A percentile compares a stretch with the other conserved stretches of the same genome.
Evolutionary conservation across 352 stramenopile species (phyloP).

Genomic region (Globisporangium recalcitrans): DNA sequence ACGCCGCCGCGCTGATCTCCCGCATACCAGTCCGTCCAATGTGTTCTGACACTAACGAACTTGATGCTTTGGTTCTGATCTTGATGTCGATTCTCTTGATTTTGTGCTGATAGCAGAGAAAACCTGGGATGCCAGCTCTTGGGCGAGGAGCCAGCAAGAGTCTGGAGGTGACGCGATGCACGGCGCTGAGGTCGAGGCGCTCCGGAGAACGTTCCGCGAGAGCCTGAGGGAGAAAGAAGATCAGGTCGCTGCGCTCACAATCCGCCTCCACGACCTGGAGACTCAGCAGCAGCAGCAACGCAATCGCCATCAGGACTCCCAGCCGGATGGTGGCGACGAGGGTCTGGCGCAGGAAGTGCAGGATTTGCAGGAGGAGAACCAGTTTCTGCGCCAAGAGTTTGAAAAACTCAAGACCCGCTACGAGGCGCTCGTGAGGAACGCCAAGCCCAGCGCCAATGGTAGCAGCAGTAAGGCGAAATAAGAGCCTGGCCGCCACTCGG

Average conservation of each 20-base stretch:
- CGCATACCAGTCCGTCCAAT: conserved; percentile 31
- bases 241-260: conserved; percentile 44
- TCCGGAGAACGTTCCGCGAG: conserved; percentile 45
- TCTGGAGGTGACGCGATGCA: conserved; percentile 17
- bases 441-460: not conserved
- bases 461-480: conserved; percentile 4
- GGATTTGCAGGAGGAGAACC: conserved; percentile 64
- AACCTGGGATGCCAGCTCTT: conserved; percentile 17
- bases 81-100: too few species aligned
- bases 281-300: conserved; percentile 3
- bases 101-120: conserved; percentile 23
- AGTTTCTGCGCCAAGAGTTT: conserved; percentile 61
- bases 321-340: not conserved
- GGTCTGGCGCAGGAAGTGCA: conserved; percentile 31
- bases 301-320: not conserved
- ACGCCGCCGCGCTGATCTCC: conserved; percentile 6
- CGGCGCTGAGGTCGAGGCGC: conserved; percentile 31
- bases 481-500: not conserved
- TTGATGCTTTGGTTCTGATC: not conserved
- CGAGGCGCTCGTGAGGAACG: conserved; percentile 28
- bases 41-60: not conserved
- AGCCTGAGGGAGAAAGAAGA: conserved; percentile 58
- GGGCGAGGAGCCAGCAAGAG: conserved; percentile 6
- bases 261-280: conserved; percentile 23
- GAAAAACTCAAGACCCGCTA: conserved; percentile 62